Conservation (phyloP, 2,329 filamentous ascomycete genomes). For the Thermothelomyces thermophilus region DNA sequence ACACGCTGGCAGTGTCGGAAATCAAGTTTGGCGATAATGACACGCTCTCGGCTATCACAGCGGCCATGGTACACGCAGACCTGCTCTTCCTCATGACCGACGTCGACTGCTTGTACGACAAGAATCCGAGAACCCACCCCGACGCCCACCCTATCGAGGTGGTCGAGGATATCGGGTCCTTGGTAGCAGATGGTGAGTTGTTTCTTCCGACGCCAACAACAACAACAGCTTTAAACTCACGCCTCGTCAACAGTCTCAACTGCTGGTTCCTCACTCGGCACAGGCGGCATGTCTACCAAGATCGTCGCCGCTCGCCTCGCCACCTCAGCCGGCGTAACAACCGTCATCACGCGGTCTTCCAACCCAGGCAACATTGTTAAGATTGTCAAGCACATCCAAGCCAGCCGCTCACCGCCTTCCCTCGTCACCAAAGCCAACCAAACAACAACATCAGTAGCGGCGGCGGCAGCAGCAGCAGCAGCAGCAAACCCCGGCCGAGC, state of each 20-base stretch:
- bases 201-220: background rate
- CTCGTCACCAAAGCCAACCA: constrained; percentile 25
- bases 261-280: constrained; percentile 81
- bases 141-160: constrained; percentile 88
- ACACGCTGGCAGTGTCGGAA: constrained; percentile 91
- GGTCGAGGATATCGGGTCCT: constrained; percentile 75
- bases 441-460: constrained; percentile 10
- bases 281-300: constrained; percentile 96
- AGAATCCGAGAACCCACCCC: constrained; percentile 79
- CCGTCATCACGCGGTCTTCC: constrained; percentile 89
- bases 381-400: constrained; percentile 77
- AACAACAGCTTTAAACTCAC: no score
- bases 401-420: constrained; percentile 39
- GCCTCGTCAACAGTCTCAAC: no score
- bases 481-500: constrained; percentile 28
- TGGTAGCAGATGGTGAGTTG: constrained; percentile 68
- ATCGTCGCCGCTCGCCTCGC: constrained; percentile 88
- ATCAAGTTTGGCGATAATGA: constrained; percentile 99
- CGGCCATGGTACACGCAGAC: constrained; percentile 94
- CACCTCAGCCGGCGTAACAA: constrained; percentile 90
- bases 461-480: background rate
- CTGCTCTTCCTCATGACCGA: constrained; percentile 98
- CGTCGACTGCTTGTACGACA: constrained; percentile 94
- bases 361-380: constrained; percentile 84
- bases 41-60: constrained; percentile 91